phyloP scores from a whole-genome alignment of 805 yeast species.

The Metschnikowia noctiluminum region DNA sequence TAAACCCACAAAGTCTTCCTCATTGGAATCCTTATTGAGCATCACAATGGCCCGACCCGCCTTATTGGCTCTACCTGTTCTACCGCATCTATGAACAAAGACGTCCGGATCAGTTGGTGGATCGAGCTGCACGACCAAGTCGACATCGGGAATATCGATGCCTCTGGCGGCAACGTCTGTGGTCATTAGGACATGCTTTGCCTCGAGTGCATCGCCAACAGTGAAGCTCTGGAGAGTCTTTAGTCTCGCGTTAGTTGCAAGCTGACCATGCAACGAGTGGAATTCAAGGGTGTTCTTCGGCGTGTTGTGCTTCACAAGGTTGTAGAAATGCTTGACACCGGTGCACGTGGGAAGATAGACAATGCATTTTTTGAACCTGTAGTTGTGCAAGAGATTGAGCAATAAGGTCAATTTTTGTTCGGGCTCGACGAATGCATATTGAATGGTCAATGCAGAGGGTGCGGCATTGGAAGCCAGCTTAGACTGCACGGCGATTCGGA shows the following conservation, averaged over 20 bases:
- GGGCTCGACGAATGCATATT: constrained; percentile 59
- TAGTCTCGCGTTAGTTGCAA: constrained; percentile 74
- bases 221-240: constrained; percentile 66
- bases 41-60: constrained; percentile 77
- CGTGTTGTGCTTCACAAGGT: constrained; percentile 43
- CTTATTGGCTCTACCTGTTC: constrained; percentile 91
- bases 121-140: constrained; percentile 87
- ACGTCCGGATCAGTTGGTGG: constrained; percentile 93
- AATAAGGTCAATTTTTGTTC: constrained; percentile 58
- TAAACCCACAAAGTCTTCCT: constrained; percentile 77
- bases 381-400: constrained; percentile 48
- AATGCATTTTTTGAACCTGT: constrained; percentile 71
- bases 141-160: constrained; percentile 92
- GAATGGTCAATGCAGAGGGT: constrained; percentile 64
- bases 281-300: constrained; percentile 28
- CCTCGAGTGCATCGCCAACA: constrained; percentile 34
- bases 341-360: constrained; percentile 92
- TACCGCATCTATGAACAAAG: constrained; percentile 90
- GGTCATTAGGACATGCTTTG: constrained; percentile 68
- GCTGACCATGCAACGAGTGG: constrained; percentile 85
- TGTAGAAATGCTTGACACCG: constrained; percentile 74
- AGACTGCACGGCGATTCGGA: constrained; percentile 74
- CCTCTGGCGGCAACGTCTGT: constrained; percentile 99
- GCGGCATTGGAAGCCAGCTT: constrained; percentile 32
- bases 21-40: constrained; percentile 66